Evolutionary conservation across 345 rosid species (phyloP).

Genomic region (Gossypium longicalyx): DNA sequence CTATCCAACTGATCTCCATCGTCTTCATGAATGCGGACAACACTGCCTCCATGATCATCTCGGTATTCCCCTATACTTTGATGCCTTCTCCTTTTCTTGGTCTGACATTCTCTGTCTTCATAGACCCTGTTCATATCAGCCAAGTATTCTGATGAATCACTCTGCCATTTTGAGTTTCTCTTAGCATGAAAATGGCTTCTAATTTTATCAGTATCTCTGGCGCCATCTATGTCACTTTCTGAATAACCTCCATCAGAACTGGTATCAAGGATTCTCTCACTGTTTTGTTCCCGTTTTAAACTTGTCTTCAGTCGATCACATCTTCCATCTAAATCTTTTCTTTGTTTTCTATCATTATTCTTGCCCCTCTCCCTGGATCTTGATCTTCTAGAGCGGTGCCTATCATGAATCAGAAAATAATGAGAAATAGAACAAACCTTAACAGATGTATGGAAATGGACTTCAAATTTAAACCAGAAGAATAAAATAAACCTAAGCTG

Average conservation of each 20-base stretch:
- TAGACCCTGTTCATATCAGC: slow-evolving; percentile 22
- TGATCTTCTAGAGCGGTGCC: slow-evolving; percentile 48
- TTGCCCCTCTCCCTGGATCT: slow-evolving; percentile 36
- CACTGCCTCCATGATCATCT: not conserved
- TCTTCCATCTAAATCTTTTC: slow-evolving; percentile 8
- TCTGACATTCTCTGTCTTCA: slow-evolving; percentile 16
- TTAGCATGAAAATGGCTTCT: slow-evolving; percentile 5
- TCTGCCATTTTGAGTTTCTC: slow-evolving; percentile 20
- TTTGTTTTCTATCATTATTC: slow-evolving; percentile 13
- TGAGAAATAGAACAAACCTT: not conserved
- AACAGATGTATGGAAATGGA: not conserved
- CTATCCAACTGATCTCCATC: slow-evolving; percentile 1
- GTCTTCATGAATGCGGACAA: not conserved
- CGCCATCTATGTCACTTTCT: slow-evolving; percentile 25
- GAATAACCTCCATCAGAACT: slow-evolving; percentile 29
- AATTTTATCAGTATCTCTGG: slow-evolving; percentile 22
- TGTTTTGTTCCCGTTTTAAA: slow-evolving; percentile 19
- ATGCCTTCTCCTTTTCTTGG: not conserved
- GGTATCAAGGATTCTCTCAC: slow-evolving; percentile 26
- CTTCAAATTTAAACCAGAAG: not conserved
- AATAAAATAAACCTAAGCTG: not conserved
- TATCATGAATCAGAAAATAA: slow-evolving; percentile 23
- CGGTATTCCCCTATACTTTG: not conserved
- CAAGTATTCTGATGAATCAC: slow-evolving; percentile 30
- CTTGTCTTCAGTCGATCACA: slow-evolving; percentile 11